Base-by-base conservation (phyloP, 352 stramenopile species). In the Saprolegnia diclina region DNA sequence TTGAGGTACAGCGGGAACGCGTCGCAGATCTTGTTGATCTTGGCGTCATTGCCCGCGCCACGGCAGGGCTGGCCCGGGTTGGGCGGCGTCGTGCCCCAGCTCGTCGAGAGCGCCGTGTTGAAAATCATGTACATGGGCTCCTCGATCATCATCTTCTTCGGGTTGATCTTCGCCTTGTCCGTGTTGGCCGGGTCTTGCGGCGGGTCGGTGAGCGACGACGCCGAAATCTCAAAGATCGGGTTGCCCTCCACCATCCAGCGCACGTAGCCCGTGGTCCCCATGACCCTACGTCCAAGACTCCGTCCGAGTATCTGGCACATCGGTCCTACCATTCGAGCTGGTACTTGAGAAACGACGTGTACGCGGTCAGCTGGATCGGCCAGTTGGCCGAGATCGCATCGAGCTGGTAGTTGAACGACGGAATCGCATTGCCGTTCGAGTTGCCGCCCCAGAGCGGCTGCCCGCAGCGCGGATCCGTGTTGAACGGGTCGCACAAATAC, bases 61-160 rank as follows among this genome's bases (percentile, higher is more conserved):
- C 10, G 76, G 52, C 86, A 94, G 5, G 75, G 72, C 14, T 80
- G 73, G 7, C 77, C 79, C 0, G 84, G 50, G 67, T 94, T 94
- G 24, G 86, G 84, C 3, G 86, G 86, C 26, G 71, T 81, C 0
- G 86, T 72, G 18, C 84, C 83, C 95, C 94, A 98, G 35, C 90
- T 89, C 32, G 76, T 87, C 21, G 90, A 97, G 57, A 99, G 80
- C 7, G 95, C 95, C 24, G 96, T 97, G 77, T 98, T 99, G 64
- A 98, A 85, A 56, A 99, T 88, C 64, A 98, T 73, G 68, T 98
- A 98, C 80, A 96, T 91, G 0, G 95, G 95, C 73, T 99, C 95
- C 35, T 95, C 84, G 29, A 97, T 83, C 81, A 99, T 98, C 67
- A 89, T 88, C 75, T 81, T 96, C 76, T 76, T 85, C 66, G 82